Base-by-base conservation (phyloP, 345 rosid genomes). In the Euphorbia peplus region DNA sequence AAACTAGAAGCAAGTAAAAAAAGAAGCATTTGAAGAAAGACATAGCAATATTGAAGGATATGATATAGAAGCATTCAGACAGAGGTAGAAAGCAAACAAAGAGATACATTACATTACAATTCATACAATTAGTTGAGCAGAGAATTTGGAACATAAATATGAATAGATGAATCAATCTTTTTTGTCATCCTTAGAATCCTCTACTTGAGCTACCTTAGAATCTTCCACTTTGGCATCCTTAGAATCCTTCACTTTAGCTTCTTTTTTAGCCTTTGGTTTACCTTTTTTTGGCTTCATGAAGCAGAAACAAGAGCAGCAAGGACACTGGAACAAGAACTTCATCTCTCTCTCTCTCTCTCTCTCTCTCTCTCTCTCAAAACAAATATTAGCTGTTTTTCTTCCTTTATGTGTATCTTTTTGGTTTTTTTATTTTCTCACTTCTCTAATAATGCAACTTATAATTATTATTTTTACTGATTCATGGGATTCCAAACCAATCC, bases 271-370 rank as follows among this genome's bases (percentile, higher is more conserved):
- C 79, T 81, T 85, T 54, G 90, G 87, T 65, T 85, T 82, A 48
- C 88, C 93, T 29, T 47, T 57, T 81, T 82, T 82, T 25, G 92
- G 96, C 83, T 87, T 90, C 91, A 90, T 32, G 86, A 90, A 87
- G 83, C 92, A 90, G 82, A 90, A 90, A 75, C 96, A 90, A 12
- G 93, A 84, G 47, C 96, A 90, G 42, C 96, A 86, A 57, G 96
- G 96, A 42, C 92, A 90, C 70, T 90, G 96, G 60, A 87, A 90
- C 87, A 90, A 83, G 87, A 90, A 90, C 88, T 90, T 90, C 96
- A 90, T 90, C 69, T 67, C 60, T 60, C 75, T 66, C 60, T 32
- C 64, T 14, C 41, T 50, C 54, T 50, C 54, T 50, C 54, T 50
- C 66, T 60, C 52, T 51, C 55, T 19, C 18, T 26, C 15, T 56